Conservation (phyloP, 352 stramenopile species). For the Pythium grandisporangium region DNA sequence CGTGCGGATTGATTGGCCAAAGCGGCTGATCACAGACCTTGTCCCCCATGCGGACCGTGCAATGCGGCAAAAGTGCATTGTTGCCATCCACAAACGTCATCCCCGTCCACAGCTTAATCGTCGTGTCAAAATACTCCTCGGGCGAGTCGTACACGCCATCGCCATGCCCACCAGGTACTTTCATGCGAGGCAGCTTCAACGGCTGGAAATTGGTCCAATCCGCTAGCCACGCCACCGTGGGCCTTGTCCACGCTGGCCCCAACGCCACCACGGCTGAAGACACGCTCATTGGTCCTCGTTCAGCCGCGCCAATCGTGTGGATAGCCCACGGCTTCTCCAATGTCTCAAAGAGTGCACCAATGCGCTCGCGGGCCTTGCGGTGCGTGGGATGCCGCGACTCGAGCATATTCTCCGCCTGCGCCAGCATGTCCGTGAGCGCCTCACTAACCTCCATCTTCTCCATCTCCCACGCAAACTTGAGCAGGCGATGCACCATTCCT, state of each 20-base stretch:
- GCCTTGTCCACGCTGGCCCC: conserved; percentile 39
- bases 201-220: conserved; percentile 70
- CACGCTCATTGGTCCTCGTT: background rate
- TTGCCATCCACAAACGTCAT: conserved; percentile 87
- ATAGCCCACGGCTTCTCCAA: conserved; percentile 73
- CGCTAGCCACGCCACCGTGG: conserved; percentile 62
- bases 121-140: conserved; percentile 72
- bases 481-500: conserved; percentile 21
- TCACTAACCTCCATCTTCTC: conserved; percentile 40
- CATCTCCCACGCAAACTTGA: conserved; percentile 72
- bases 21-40: conserved; percentile 62
- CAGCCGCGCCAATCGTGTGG: conserved; percentile 13
- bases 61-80: conserved; percentile 72
- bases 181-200: conserved; percentile 56
- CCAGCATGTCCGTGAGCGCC: conserved; percentile 51
- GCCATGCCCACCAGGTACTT: conserved; percentile 27
- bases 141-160: conserved; percentile 62
- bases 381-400: conserved; percentile 37
- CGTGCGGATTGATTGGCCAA: conserved; percentile 29
- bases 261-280: background rate
- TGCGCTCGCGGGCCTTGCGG: conserved; percentile 25
- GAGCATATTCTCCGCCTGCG: conserved; percentile 27
- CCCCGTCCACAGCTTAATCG: conserved; percentile 68
- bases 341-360: conserved; percentile 40
- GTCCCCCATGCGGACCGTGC: conserved; percentile 33